A percentile compares a stretch with the other conserved stretches of the same genome.
Conservation (phyloP, 305 asterid species). For the Rubia balearica region DNA sequence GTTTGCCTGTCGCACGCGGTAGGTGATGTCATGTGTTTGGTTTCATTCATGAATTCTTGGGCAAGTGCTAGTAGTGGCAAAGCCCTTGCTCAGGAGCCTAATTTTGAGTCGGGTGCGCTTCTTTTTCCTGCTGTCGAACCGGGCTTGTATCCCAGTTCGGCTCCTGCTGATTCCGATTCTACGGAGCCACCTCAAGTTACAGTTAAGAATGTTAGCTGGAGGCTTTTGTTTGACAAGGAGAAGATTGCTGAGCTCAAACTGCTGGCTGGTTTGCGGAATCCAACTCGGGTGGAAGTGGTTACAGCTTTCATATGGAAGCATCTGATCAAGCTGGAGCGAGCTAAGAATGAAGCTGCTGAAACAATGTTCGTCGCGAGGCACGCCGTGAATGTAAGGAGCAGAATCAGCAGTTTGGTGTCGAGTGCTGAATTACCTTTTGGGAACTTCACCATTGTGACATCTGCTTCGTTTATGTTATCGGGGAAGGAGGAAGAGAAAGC, state of each 20-base stretch:
- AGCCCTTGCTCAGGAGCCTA: background rate
- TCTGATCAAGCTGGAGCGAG: slow-evolving; percentile 10
- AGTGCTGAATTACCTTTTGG: slow-evolving; percentile 19
- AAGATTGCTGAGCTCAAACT: slow-evolving; percentile 22
- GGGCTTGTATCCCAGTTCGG: background rate
- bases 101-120: slow-evolving; percentile 8
- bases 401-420: slow-evolving; percentile 16
- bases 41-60: slow-evolving; percentile 33
- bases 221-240: slow-evolving; percentile 20
- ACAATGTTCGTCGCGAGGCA: slow-evolving; percentile 22
- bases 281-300: slow-evolving; percentile 32
- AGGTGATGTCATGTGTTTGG: slow-evolving; percentile 33
- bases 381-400: slow-evolving; percentile 20
- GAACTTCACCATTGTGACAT: slow-evolving; percentile 19
- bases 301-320: slow-evolving; percentile 33
- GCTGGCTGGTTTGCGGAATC: slow-evolving; percentile 10
- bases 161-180: background rate
- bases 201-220: slow-evolving; percentile 14
- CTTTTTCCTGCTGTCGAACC: slow-evolving; percentile 22
- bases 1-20: slow-evolving; percentile 28
- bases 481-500: background rate
- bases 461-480: background rate
- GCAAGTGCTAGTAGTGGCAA: slow-evolving; percentile 16
- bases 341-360: background rate
- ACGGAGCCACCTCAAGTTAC: background rate